Evolutionary conservation across 2,329 filamentous ascomycete species (phyloP).

Genomic region (Neonectria punicea): DNA sequence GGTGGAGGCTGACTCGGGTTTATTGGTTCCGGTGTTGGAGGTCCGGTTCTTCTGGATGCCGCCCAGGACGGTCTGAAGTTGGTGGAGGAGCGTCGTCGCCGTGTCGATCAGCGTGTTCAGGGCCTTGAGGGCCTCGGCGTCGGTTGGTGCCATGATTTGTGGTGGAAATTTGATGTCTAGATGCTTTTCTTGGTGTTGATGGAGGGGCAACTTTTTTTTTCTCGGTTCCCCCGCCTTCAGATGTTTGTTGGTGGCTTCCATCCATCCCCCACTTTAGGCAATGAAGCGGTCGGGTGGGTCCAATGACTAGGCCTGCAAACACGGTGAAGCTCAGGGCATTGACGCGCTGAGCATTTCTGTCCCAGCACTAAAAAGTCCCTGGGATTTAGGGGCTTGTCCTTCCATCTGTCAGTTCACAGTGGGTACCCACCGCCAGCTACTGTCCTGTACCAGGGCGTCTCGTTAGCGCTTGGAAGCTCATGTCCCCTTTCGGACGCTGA

Average conservation of each 20-base stretch:
- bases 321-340: background rate
- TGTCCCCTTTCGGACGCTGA: constrained; percentile 24
- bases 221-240: constrained; percentile 19
- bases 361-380: background rate
- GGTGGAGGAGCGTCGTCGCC: constrained; percentile 51
- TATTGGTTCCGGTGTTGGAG: background rate
- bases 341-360: background rate
- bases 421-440: background rate
- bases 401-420: background rate
- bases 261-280: constrained; percentile 35
- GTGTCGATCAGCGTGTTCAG: constrained; percentile 54
- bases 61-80: constrained; percentile 55
- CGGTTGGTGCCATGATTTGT: constrained; percentile 38
- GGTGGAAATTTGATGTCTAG: too few species aligned
- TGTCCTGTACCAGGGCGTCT: background rate
- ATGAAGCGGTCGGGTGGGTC: background rate
- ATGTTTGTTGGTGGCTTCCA: background rate
- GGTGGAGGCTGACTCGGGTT: background rate
- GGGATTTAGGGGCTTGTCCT: background rate
- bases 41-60: constrained; percentile 46
- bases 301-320: too few species aligned
- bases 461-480: constrained; percentile 15
- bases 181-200: constrained; percentile 34
- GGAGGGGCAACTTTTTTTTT: constrained; percentile 40
- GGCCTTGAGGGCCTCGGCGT: constrained; percentile 46